phyloP scores from a whole-genome alignment of 2,329 filamentous ascomycete genomes.

The Biscogniauxia sp. region DNA sequence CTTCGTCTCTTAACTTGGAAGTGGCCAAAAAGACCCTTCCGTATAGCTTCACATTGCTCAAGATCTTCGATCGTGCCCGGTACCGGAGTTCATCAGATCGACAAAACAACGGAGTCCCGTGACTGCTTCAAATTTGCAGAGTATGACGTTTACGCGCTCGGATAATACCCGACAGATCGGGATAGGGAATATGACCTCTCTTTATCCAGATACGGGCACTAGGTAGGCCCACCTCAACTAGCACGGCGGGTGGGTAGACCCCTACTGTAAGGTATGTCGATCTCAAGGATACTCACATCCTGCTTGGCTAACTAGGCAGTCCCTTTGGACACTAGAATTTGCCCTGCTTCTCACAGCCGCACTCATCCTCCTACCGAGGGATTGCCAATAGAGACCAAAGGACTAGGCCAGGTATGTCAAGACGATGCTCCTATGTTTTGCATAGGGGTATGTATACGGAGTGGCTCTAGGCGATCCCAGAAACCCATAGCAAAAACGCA shows the following conservation, averaged over 20 bases:
- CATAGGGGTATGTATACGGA: background rate
- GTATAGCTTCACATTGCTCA: background rate
- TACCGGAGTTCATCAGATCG: background rate
- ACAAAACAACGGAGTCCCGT: background rate
- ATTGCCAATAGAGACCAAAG: background rate
- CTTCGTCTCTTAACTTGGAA: background rate
- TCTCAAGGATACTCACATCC: background rate
- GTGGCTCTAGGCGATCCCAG: background rate
- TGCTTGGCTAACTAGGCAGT: background rate
- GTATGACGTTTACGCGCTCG: background rate
- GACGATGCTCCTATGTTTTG: background rate
- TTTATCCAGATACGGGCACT: background rate
- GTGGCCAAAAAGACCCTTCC: background rate
- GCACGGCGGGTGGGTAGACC: background rate
- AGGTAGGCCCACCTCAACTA: background rate
- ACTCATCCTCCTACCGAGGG: background rate
- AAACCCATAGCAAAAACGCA: background rate
- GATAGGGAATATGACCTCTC: background rate
- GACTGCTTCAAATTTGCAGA: background rate
- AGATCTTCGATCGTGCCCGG: background rate
- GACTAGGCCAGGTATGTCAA: background rate
- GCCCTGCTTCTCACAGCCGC: background rate
- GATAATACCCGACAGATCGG: background rate
- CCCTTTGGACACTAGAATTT: background rate
- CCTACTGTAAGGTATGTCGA: background rate